phyloP scores from a whole-genome alignment of 305 asterid species.

The Fraxinus nigra region DNA sequence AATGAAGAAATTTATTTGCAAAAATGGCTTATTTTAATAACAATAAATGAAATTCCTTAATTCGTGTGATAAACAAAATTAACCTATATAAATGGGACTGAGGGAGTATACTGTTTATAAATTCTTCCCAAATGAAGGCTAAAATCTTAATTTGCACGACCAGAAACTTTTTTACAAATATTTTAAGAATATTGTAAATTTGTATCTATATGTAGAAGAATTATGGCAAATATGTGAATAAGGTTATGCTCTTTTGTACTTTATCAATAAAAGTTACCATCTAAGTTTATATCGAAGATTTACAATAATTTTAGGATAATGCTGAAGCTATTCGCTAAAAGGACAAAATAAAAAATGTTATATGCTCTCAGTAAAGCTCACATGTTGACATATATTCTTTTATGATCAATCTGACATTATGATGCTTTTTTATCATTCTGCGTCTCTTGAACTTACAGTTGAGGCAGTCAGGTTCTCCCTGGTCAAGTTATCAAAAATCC shows the following conservation, averaged over 20 bases:
- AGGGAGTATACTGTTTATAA: neutral
- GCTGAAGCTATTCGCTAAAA: neutral
- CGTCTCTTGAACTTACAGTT: neutral
- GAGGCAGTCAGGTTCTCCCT: neutral
- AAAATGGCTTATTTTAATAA: neutral
- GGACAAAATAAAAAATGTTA: neutral
- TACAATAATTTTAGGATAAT: neutral
- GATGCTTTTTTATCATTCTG: neutral
- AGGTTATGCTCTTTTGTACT: neutral
- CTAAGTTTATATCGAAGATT: neutral
- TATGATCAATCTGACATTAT: neutral
- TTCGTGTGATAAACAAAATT: neutral
- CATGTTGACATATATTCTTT: neutral
- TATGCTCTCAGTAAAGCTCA: neutral
- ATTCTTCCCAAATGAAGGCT: neutral
- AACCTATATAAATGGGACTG: neutral
- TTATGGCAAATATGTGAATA: neutral
- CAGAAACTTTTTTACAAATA: neutral
- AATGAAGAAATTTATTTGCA: neutral
- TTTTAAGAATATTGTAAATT: neutral
- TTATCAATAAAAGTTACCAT: neutral
- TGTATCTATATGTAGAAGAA: neutral
- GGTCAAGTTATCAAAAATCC: neutral
- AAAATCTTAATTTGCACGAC: neutral
- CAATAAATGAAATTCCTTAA: neutral